Base-by-base conservation (phyloP, 2,329 filamentous ascomycete genomes). In the Aureobasidium uvarum region DNA sequence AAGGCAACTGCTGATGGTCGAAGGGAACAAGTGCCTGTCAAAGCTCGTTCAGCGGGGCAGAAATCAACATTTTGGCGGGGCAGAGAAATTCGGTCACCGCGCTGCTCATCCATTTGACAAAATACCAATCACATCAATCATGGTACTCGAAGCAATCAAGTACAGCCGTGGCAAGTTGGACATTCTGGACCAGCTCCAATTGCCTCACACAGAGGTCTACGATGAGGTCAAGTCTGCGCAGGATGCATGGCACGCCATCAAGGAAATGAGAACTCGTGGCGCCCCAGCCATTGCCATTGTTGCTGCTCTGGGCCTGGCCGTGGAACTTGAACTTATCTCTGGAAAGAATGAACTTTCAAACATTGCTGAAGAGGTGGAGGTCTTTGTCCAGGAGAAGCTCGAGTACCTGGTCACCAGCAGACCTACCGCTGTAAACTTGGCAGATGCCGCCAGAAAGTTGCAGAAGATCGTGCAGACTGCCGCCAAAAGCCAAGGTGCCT, bases 221-320 rank as follows among this genome's bases (percentile, higher is more conserved):
- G 89, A 94, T 72, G 76, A 84, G 68, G 85, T 94, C 62, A 83
- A 83, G 36, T 89, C 85, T 13, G 85, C 87, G 68, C 84, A 88
- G 71, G 89, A 92, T 77, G 91, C 89, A 43, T 95, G 91, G 79
- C 88, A 92, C 75, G 90, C 89, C 72, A 95, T 95, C 78, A 87
- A 86, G 71, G 84, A 89, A 18, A 95, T 95, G 91, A 86, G 91
- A 72, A 91, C 81, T 64, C 82, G 86, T 62, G 89, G 91, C 46
- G 95, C 95, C 5, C 95, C 95, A 0, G 95, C 95, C 52, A 99
- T 99, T 76, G 95, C 95, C 51, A 98, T 99, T 69, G 95, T 99
- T n/a, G 95, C 95, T 25, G 91, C 90, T 23, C 84, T 99, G 39
- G 89, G 91, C 2, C 85, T 97, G 41, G 93, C 92, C 1, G 91